phyloP scores from a whole-genome alignment of 805 yeast species.

The Myxozyma nipponensis region DNA sequence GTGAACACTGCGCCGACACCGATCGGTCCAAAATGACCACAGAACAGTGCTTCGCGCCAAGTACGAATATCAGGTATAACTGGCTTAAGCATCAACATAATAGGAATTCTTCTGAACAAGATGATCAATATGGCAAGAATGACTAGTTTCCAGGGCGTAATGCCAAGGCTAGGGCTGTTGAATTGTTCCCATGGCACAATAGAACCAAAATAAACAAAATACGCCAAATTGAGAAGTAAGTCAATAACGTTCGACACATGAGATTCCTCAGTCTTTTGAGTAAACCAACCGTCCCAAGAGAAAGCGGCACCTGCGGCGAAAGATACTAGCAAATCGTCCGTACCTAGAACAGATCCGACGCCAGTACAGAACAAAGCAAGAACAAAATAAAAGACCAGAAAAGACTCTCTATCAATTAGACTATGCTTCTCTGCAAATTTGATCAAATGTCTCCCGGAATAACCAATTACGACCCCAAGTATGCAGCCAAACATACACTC shows the following conservation, averaged over 20 bases:
- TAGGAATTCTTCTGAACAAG: slow-evolving; percentile 77
- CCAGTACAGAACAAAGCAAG: slow-evolving; percentile 85
- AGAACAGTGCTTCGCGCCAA: slow-evolving; percentile 91
- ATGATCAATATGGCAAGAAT: slow-evolving; percentile 70
- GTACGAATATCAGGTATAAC: slow-evolving; percentile 80
- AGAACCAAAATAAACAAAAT: slow-evolving; percentile 86
- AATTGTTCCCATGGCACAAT: slow-evolving; percentile 84
- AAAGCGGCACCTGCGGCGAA: slow-evolving; percentile 93
- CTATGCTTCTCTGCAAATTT: slow-evolving; percentile 65
- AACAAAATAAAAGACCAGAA: slow-evolving; percentile 77
- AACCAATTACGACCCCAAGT: slow-evolving; percentile 72
- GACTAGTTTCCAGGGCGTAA: slow-evolving; percentile 74
- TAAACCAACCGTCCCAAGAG: slow-evolving; percentile 91
- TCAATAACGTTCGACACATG: slow-evolving; percentile 91
- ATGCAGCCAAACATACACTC: slow-evolving; percentile 78
- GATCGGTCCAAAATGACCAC: slow-evolving; percentile 95
- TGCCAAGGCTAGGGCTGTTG: slow-evolving; percentile 58
- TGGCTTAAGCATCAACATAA: slow-evolving; percentile 68
- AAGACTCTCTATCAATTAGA: slow-evolving; percentile 83
- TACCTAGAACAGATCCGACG: slow-evolving; percentile 80
- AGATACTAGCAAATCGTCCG: slow-evolving; percentile 81
- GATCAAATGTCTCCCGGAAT: slow-evolving; percentile 62
- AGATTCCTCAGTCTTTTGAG: slow-evolving; percentile 74
- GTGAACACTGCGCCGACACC: slow-evolving; percentile 94
- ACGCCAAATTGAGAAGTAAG: slow-evolving; percentile 73